These are phyloP conservation scores for Leccinum griseonigrum DNA, from an alignment of 1,284 basidiomycete species.

Conservation along the genomic window DNA sequence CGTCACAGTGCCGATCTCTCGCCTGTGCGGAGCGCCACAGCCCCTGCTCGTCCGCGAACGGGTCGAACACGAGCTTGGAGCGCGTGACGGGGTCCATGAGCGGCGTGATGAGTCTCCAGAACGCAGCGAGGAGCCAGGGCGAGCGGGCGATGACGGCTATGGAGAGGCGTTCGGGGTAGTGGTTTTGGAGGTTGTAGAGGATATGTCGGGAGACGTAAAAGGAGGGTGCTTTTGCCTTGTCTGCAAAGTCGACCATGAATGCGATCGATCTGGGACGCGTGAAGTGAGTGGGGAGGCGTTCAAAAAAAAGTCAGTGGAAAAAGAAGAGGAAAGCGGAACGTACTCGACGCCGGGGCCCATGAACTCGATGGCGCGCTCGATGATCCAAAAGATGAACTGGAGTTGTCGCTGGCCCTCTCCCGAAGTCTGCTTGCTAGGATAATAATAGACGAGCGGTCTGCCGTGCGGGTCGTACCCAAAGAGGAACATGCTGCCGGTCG, in stretches of 20 bases:
- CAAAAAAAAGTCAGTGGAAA: background rate
- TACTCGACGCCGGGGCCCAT: constrained; percentile 78
- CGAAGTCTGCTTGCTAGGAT: constrained; percentile 83
- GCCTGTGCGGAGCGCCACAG: constrained; percentile 23
- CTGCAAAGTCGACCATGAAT: background rate
- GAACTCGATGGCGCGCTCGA: constrained; percentile 72
- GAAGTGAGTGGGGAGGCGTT: background rate
- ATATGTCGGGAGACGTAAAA: background rate
- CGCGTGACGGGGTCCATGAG: constrained; percentile 81
- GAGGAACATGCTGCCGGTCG: background rate
- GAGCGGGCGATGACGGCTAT: constrained; percentile 70
- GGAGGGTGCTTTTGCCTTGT: background rate
- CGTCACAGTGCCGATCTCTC: constrained; percentile 10
- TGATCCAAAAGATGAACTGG: constrained; percentile 71
- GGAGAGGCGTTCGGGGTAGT: background rate
- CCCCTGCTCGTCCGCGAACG: constrained; percentile 30
- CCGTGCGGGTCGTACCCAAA: constrained; percentile 47
- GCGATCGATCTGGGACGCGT: background rate
- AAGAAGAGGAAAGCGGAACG: constrained; percentile 23
- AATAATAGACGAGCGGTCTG: constrained; percentile 75
- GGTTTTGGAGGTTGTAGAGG: background rate
- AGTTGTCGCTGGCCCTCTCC: constrained; percentile 72
- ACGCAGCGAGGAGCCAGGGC: constrained; percentile 76
- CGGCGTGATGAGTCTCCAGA: constrained; percentile 83
- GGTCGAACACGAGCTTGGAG: constrained; percentile 69